Conservation (phyloP, 2,329 filamentous ascomycete species). For the Ustulina deusta region DNA sequence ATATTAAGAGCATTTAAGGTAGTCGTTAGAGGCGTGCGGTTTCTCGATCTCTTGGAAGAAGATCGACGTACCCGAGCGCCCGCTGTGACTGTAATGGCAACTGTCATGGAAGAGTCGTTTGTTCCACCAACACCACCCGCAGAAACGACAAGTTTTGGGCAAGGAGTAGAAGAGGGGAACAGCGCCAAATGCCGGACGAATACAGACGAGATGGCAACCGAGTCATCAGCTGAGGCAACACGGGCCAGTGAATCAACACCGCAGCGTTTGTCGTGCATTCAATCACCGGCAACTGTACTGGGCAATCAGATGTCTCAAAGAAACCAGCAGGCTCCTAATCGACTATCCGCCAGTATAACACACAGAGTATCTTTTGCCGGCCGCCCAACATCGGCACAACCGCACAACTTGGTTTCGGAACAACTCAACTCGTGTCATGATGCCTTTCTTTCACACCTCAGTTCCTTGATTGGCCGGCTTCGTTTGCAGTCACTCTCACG, state of each 20-base stretch:
- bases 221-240: slow-evolving; percentile 54
- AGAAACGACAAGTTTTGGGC: slow-evolving; percentile 65
- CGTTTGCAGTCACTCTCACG: slow-evolving; percentile 94
- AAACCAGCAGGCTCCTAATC: slow-evolving; percentile 57
- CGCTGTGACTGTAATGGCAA: slow-evolving; percentile 70
- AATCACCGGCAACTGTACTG: slow-evolving; percentile 51
- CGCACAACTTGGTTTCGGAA: slow-evolving; percentile 84
- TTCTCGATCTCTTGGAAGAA: slow-evolving; percentile 86
- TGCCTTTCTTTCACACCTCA: slow-evolving; percentile 88
- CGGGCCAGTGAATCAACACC: slow-evolving; percentile 54
- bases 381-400: slow-evolving; percentile 70
- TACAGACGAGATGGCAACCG: slow-evolving; percentile 51
- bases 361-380: slow-evolving; percentile 84
- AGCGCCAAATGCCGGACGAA: slow-evolving; percentile 58
- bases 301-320: slow-evolving; percentile 53
- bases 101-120: slow-evolving; percentile 68
- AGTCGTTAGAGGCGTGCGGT: slow-evolving; percentile 88
- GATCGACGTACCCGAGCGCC: slow-evolving; percentile 64
- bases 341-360: slow-evolving; percentile 67
- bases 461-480: slow-evolving; percentile 89
- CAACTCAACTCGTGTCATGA: slow-evolving; percentile 85
- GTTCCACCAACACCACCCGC: slow-evolving; percentile 73
- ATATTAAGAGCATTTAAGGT: slow-evolving; percentile 94
- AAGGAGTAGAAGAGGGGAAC: slow-evolving; percentile 50
- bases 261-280: slow-evolving; percentile 62